Conservation (phyloP, 257 asterid genomes). For the Rauvolfia tetraphylla region DNA sequence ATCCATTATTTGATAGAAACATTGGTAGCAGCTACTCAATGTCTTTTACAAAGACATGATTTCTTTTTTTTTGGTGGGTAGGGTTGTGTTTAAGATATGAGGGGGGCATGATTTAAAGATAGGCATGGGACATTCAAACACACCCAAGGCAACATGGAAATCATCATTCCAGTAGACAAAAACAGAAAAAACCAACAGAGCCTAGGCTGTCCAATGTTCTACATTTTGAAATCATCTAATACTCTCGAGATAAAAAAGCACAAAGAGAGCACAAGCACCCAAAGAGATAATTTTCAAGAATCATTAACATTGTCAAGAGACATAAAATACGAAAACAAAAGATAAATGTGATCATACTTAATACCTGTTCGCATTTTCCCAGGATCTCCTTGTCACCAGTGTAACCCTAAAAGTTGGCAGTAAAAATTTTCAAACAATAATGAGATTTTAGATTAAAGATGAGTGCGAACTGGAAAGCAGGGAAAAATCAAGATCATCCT, state of each 20-base stretch:
- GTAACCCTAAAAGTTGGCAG: slow-evolving; percentile 48
- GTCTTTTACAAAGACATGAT: background rate
- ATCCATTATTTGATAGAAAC: background rate
- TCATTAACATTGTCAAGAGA: background rate
- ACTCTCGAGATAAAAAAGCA: background rate
- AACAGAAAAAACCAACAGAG: background rate
- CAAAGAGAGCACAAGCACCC: background rate
- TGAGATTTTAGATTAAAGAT: background rate
- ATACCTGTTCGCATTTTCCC: slow-evolving; percentile 98
- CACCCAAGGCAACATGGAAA: background rate
- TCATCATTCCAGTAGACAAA: background rate
- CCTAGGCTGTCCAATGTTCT: background rate
- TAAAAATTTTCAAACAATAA: slow-evolving; percentile 21
- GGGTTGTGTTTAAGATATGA: background rate
- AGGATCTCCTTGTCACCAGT: slow-evolving; percentile 81
- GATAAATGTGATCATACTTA: slow-evolving; percentile 18
- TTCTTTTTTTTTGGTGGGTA: too few relatives aligned
- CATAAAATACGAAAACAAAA: background rate
- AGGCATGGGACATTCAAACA: background rate
- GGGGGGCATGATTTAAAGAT: background rate
- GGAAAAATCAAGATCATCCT: background rate
- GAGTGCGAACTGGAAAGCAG: background rate
- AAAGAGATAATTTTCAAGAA: background rate
- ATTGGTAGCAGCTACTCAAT: background rate
- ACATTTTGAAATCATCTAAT: background rate